These are phyloP conservation scores for Penicillium goetzii DNA, from an alignment of 495 filamentous ascomycete species.

Conservation along the genomic window DNA sequence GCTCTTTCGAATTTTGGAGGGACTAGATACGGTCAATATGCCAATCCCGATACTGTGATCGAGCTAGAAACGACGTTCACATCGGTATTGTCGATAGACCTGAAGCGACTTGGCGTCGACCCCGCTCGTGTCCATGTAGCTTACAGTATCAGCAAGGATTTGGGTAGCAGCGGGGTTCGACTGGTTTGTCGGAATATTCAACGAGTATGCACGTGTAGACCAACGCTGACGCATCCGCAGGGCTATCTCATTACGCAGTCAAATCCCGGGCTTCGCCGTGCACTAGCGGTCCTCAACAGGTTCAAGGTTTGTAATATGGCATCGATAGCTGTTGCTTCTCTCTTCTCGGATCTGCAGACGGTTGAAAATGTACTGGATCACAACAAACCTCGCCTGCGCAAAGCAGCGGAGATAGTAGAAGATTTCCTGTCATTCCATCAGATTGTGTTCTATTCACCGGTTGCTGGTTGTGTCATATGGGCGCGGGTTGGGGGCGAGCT, in stretches of 20 bases:
- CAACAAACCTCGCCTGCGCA: background rate
- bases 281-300: background rate
- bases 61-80: constrained; percentile 5
- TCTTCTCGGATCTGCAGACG: background rate
- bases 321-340: background rate
- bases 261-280: background rate
- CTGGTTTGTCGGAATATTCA: background rate
- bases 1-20: constrained; percentile 9
- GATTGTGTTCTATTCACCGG: background rate
- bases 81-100: background rate
- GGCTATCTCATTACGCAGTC: background rate
- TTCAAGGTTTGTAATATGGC: constrained; percentile 1
- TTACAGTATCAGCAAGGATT: constrained; percentile 17
- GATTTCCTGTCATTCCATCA: constrained; percentile 2
- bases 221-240: background rate
- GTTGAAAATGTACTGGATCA: background rate
- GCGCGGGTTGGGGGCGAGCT: background rate
- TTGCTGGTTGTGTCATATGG: background rate
- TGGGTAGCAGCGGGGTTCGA: constrained; percentile 10
- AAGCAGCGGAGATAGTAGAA: background rate
- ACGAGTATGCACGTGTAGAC: background rate
- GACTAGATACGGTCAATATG: background rate
- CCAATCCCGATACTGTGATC: background rate
- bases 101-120: background rate
- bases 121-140: constrained; percentile 10